Evolutionary conservation across 495 filamentous ascomycete species (phyloP).

Genomic region (Cladorrhinum samala): DNA sequence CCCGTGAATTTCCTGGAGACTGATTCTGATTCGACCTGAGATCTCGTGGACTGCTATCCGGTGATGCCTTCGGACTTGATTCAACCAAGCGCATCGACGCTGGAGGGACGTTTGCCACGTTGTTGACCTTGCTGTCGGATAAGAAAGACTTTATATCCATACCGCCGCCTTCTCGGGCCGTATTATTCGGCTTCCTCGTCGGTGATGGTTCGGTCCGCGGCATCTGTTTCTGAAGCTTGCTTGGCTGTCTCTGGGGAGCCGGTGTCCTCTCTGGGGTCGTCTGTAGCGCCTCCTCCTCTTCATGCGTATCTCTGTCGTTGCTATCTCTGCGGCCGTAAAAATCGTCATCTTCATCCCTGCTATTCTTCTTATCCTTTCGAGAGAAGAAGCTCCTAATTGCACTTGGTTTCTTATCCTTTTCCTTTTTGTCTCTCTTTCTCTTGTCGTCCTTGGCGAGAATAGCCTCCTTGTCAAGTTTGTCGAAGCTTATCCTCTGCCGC

Average conservation of each 20-base stretch:
- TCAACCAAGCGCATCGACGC: constrained; percentile 58
- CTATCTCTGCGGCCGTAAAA: constrained; percentile 51
- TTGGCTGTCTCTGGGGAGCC: constrained; percentile 50
- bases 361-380: constrained; percentile 81
- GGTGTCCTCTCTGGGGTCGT: constrained; percentile 27
- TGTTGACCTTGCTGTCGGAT: constrained; percentile 37
- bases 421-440: constrained; percentile 69
- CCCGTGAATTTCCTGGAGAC: constrained; percentile 18
- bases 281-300: constrained; percentile 36
- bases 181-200: constrained; percentile 33
- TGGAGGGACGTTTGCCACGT: constrained; percentile 39
- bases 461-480: constrained; percentile 50
- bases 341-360: constrained; percentile 59
- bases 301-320: constrained; percentile 34
- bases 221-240: constrained; percentile 71
- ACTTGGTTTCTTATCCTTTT: constrained; percentile 85
- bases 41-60: constrained; percentile 32
- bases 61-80: constrained; percentile 41
- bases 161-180: constrained; percentile 18
- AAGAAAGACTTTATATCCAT: constrained; percentile 26
- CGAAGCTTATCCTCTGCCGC: constrained; percentile 44
- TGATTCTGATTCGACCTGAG: constrained; percentile 19
- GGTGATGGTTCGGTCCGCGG: constrained; percentile 49
- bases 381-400: constrained; percentile 96
- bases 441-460: constrained; percentile 43